These are phyloP conservation scores for Saccharomyces hybrid DNA, from an alignment of 1,139 yeast species.

Conservation along the genomic window DNA sequence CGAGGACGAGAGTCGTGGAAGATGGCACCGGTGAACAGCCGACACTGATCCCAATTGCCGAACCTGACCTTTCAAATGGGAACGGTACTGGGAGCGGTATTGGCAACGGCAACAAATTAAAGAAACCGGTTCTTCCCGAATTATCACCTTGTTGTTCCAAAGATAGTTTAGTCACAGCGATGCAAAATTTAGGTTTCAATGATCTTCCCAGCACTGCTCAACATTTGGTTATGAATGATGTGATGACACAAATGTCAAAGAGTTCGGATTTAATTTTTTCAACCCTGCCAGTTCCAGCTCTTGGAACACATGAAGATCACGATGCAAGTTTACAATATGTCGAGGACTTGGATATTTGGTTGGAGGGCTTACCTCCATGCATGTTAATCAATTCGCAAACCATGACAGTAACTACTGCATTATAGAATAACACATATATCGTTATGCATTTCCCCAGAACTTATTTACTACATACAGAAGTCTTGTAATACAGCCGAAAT, in stretches of 20 bases:
- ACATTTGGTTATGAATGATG: conserved; percentile 76
- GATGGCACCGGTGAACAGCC: conserved; percentile 60
- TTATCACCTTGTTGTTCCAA: conserved; percentile 27
- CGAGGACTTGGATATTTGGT: conserved; percentile 71
- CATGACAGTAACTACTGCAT: conserved; percentile 89
- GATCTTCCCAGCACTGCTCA: conserved; percentile 89
- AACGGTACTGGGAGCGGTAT: neutral
- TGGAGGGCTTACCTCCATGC: conserved; percentile 73
- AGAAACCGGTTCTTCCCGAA: conserved; percentile 16
- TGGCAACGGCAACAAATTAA: conserved; percentile 6
- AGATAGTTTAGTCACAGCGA: conserved; percentile 29
- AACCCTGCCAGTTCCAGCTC: conserved; percentile 79
- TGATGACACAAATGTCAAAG: conserved; percentile 60
- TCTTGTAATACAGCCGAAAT: neutral
- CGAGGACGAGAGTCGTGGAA: conserved; percentile 61
- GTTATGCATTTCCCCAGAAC: neutral
- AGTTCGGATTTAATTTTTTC: conserved; percentile 71
- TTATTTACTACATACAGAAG: neutral
- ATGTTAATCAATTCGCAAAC: conserved; percentile 82
- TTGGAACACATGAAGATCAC: conserved; percentile 69
- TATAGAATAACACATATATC: conserved; percentile 33
- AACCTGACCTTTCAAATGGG: conserved; percentile 10
- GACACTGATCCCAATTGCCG: conserved; percentile 47
- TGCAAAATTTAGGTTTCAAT: conserved; percentile 53
- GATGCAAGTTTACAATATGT: conserved; percentile 68